Percentiles rank a stretch among this genome's conserved stretches.
Evolutionary conservation across 2,329 filamentous ascomycete species (phyloP).

Genomic region (Botrytis fragariae): DNA sequence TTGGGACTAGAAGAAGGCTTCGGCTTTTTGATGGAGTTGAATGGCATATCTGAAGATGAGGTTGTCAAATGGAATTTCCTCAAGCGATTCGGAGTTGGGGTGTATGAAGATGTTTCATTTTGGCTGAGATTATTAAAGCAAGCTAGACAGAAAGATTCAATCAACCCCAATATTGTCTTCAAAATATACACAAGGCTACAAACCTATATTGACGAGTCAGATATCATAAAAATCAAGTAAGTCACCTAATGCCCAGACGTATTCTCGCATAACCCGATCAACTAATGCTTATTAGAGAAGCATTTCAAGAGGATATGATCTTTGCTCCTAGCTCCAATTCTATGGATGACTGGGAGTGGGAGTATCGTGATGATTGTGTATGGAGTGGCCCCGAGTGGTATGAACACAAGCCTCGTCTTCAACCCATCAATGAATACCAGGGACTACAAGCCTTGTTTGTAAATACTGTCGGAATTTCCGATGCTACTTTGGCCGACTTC

Average conservation of each 20-base stretch:
- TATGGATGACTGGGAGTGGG: background rate
- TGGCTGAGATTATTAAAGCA: background rate
- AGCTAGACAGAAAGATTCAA: background rate
- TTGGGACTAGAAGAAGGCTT: background rate
- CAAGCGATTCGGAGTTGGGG: background rate
- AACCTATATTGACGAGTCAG: background rate
- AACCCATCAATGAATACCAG: background rate
- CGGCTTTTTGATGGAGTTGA: background rate
- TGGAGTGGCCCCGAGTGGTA: background rate
- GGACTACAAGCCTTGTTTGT: background rate
- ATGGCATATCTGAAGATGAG: background rate
- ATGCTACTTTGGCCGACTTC: background rate
- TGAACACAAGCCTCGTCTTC: background rate
- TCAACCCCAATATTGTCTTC: background rate
- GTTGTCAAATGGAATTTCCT: background rate
- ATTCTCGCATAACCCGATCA: background rate
- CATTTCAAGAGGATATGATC: background rate
- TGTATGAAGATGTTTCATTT: background rate
- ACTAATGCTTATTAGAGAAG: background rate
- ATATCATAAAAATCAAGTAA: background rate
- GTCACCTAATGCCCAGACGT: rapidly evolving
- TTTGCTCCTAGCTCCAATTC: background rate
- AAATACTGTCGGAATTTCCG: background rate
- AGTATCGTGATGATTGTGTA: background rate
- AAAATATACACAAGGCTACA: background rate